These are phyloP conservation scores for Rhododendron vialii DNA, from an alignment of 148 eudicot species.

Conservation along the genomic window DNA sequence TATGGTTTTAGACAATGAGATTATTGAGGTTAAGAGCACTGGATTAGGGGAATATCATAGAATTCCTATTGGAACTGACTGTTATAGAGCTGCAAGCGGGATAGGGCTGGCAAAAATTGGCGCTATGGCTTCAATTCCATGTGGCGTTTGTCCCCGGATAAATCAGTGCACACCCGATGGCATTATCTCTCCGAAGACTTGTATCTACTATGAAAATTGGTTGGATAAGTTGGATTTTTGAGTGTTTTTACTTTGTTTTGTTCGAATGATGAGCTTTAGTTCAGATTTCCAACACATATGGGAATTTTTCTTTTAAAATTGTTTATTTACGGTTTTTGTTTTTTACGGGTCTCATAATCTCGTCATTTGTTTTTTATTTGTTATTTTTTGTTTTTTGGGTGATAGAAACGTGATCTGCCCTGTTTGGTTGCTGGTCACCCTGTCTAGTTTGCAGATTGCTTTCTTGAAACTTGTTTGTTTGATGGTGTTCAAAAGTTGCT, in stretches of 20 bases:
- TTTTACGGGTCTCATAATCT: not conserved
- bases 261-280: too few species aligned
- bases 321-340: not conserved
- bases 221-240: too few species aligned
- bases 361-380: not conserved
- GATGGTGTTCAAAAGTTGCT: not conserved
- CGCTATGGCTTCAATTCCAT: too few species aligned
- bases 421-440: not conserved
- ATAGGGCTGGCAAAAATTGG: too few species aligned
- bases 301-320: not conserved
- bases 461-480: not conserved
- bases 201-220: not conserved
- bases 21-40: too few species aligned
- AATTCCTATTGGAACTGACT: too few species aligned
- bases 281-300: not conserved
- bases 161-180: not conserved
- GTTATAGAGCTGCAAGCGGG: too few species aligned
- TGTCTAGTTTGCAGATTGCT: not conserved
- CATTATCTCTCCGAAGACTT: not conserved
- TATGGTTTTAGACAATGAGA: too few species aligned
- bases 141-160: too few species aligned
- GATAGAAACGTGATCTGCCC: not conserved
- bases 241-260: too few species aligned
- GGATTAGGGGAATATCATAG: too few species aligned
- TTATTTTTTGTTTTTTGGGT: not conserved